phyloP scores from a whole-genome alignment of 768 basidiomycete genomes.

The Auricularia sp. region DNA sequence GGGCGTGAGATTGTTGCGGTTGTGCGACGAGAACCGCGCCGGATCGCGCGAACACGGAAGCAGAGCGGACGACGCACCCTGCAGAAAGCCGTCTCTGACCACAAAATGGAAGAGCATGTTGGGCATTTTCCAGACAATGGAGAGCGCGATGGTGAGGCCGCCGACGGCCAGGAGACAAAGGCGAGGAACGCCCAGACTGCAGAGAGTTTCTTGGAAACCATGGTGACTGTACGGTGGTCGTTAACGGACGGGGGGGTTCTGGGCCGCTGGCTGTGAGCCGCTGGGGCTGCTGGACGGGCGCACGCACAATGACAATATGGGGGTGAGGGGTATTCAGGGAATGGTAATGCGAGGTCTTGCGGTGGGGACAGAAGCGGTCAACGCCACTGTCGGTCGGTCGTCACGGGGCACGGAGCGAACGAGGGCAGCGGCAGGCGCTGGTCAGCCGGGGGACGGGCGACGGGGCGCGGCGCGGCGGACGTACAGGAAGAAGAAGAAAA shows the following conservation, averaged over 20 bases:
- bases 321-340: neutral
- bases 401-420: neutral
- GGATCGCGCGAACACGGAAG: constrained; percentile 11
- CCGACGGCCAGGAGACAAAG: constrained; percentile 60
- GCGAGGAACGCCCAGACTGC: constrained; percentile 66
- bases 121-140: constrained; percentile 59
- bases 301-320: neutral
- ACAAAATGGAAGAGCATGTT: constrained; percentile 69
- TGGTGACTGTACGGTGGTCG: constrained; percentile 21
- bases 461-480: neutral
- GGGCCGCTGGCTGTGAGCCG: neutral
- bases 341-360: neutral
- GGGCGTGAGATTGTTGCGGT: neutral
- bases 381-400: neutral
- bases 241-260: neutral
- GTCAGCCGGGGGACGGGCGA: neutral
- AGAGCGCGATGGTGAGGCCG: constrained; percentile 50
- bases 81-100: constrained; percentile 46
- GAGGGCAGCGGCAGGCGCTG: neutral
- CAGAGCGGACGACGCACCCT: constrained; percentile 34
- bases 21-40: constrained; percentile 8
- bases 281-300: neutral
- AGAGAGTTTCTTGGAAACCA: constrained; percentile 67
- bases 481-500: constrained; percentile 1
- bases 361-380: neutral